phyloP scores from a whole-genome alignment of 805 yeast species.

The Tetrapisispora pingtungensis region DNA sequence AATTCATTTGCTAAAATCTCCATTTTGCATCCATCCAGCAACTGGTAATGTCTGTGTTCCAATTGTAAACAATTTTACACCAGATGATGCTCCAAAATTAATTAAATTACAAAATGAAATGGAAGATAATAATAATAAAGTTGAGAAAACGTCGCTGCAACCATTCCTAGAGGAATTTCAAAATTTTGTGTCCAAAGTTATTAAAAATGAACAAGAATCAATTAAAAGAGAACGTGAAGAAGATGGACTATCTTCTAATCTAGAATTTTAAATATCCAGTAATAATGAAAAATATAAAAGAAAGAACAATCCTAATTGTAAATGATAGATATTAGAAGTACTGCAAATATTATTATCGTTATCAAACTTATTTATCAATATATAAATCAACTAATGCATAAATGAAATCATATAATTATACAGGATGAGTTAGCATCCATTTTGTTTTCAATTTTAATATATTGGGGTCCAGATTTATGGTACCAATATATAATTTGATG shows the following conservation, averaged over 20 bases:
- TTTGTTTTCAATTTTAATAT: slow-evolving; percentile 1
- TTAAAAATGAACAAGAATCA: slow-evolving; percentile 40
- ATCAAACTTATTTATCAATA: background rate
- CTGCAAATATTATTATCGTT: too few species aligned
- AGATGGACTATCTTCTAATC: slow-evolving; percentile 4
- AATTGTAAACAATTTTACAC: slow-evolving; percentile 47
- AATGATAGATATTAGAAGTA: too few species aligned
- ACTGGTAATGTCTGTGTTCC: slow-evolving; percentile 96
- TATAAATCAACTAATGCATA: background rate
- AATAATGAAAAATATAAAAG: too few species aligned
- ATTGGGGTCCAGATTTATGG: slow-evolving; percentile 40
- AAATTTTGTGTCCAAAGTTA: slow-evolving; percentile 46
- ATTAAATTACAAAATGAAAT: slow-evolving; percentile 54
- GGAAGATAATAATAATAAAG: slow-evolving; percentile 36
- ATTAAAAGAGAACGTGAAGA: slow-evolving; percentile 36
- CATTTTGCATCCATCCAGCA: slow-evolving; percentile 93
- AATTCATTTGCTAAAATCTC: slow-evolving; percentile 88
- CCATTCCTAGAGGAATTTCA: slow-evolving; percentile 62
- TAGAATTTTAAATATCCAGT: background rate
- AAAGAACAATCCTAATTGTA: too few species aligned
- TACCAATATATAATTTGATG: slow-evolving; percentile 61
- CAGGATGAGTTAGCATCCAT: background rate
- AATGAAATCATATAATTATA: background rate
- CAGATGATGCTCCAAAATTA: slow-evolving; percentile 70
- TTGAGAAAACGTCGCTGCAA: slow-evolving; percentile 55